phyloP scores from a whole-genome alignment of 805 yeast species.

The Kockiozyma suomiensis region DNA sequence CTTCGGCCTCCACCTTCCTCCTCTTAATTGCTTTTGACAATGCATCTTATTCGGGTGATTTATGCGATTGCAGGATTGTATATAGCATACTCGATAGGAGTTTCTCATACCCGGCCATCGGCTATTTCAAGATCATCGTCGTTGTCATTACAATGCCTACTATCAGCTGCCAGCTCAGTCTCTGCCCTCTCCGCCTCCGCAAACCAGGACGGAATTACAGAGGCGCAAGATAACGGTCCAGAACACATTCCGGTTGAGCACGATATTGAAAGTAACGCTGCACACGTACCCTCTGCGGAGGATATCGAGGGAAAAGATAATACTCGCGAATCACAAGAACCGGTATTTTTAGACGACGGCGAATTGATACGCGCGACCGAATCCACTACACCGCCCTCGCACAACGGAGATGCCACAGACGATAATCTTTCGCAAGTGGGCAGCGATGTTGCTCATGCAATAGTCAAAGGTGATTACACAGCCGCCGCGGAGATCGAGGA shows the following conservation, averaged over 20 bases:
- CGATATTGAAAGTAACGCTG: neutral
- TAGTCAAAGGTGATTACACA: constrained; percentile 11
- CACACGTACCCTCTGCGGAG: neutral
- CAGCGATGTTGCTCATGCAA: neutral
- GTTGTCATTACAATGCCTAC: neutral
- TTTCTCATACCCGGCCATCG: neutral
- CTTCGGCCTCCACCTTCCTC: too few relatives aligned
- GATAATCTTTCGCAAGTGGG: neutral
- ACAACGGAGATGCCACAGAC: constrained; percentile 1
- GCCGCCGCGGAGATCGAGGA: constrained; percentile 18
- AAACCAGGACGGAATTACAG: neutral
- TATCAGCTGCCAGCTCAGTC: neutral
- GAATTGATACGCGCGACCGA: constrained; percentile 8
- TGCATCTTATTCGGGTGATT: too few relatives aligned
- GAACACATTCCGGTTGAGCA: neutral
- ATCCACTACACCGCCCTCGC: neutral
- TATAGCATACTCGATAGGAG: neutral
- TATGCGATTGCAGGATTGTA: neutral
- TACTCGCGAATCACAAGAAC: neutral
- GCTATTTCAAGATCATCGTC: neutral
- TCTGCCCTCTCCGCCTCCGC: neutral
- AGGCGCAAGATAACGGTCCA: neutral
- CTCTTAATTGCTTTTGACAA: too few relatives aligned
- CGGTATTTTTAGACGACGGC: constrained; percentile 17
- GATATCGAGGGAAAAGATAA: constrained; percentile 2